A percentile compares a stretch with the other conserved stretches of the same genome.
Conservation (phyloP, 2,329 filamentous ascomycete genomes). For the Delphinella strobiligena region DNA sequence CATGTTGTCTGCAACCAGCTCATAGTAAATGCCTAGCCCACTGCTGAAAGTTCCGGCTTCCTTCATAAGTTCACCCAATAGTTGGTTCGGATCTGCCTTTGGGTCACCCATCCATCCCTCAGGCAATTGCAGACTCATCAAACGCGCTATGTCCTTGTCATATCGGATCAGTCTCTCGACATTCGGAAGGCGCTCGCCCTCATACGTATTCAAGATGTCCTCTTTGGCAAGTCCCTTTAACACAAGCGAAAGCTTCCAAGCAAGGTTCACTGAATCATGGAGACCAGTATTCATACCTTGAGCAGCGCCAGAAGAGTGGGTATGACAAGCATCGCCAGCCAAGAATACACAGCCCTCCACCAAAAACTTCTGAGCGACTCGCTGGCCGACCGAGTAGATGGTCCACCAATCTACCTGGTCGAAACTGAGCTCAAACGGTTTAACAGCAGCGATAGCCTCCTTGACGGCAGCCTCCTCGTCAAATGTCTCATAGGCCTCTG, state of each 20-base stretch:
- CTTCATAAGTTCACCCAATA: constrained; percentile 12
- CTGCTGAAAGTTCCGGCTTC: constrained; percentile 15
- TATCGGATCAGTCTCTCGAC: constrained; percentile 14
- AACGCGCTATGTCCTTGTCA: constrained; percentile 13
- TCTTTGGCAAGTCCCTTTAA: constrained; percentile 10
- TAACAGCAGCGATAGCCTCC: constrained; percentile 27
- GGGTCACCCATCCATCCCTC: constrained; percentile 12
- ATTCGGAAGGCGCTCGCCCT: constrained; percentile 13
- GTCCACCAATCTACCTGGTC: constrained; percentile 33
- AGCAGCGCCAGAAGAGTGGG: constrained; percentile 43
- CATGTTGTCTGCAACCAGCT: constrained; percentile 6
- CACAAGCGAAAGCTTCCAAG: constrained; percentile 11
- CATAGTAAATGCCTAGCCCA: constrained; percentile 13
- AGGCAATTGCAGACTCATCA: constrained; percentile 14
- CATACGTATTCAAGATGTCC: constrained; percentile 10
- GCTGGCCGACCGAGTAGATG: constrained; percentile 31
- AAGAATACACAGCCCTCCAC: constrained; percentile 1
- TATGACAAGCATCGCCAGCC: constrained; percentile 40
- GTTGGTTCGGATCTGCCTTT: constrained; percentile 11
- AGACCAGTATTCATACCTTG: constrained; percentile 36
- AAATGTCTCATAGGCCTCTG: constrained; percentile 12
- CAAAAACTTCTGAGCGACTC: constrained; percentile 19
- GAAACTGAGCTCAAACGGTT: constrained; percentile 28
- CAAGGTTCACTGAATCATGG: constrained; percentile 10
- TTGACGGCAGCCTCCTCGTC: constrained; percentile 19